These are phyloP conservation scores for Bolboschoenus planiculmis DNA, from an alignment of 176 grass and related monocot species.

Conservation along the genomic window DNA sequence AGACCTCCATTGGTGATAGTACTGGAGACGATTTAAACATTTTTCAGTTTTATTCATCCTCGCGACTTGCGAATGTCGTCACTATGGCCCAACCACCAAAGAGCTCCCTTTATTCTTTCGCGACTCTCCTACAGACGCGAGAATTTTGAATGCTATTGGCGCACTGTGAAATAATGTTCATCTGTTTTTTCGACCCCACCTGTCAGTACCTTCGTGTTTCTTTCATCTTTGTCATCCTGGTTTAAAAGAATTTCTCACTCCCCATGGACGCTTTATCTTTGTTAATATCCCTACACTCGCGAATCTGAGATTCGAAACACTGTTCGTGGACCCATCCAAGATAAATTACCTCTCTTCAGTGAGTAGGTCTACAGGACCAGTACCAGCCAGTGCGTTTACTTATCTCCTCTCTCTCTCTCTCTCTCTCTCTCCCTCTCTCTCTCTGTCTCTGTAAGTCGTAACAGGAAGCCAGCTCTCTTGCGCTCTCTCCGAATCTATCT, in stretches of 20 bases:
- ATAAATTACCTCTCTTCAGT: not conserved
- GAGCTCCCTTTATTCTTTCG: not conserved
- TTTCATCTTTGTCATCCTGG: not conserved
- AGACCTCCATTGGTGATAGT: too few species aligned
- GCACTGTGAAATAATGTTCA: not conserved
- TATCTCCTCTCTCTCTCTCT: not conserved
- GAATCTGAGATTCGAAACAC: not conserved
- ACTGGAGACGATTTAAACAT: too few species aligned
- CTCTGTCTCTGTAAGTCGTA: not conserved
- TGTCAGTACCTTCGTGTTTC: not conserved
- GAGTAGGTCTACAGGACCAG: not conserved
- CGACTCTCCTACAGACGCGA: not conserved
- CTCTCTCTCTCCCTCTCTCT: not conserved
- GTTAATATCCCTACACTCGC: not conserved
- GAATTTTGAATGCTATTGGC: not conserved
- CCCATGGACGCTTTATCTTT: not conserved
- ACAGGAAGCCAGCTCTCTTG: slow-evolving; percentile 1
- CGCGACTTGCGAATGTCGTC: not conserved
- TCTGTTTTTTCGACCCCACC: not conserved
- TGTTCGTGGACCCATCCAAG: not conserved
- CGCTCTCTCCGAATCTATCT: slow-evolving; percentile 8
- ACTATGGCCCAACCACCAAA: slow-evolving; percentile 19
- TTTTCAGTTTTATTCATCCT: not conserved
- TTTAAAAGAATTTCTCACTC: not conserved
- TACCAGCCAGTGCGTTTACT: not conserved